Conservation (phyloP, 148 eudicot species). For the Oxyria digyna region DNA sequence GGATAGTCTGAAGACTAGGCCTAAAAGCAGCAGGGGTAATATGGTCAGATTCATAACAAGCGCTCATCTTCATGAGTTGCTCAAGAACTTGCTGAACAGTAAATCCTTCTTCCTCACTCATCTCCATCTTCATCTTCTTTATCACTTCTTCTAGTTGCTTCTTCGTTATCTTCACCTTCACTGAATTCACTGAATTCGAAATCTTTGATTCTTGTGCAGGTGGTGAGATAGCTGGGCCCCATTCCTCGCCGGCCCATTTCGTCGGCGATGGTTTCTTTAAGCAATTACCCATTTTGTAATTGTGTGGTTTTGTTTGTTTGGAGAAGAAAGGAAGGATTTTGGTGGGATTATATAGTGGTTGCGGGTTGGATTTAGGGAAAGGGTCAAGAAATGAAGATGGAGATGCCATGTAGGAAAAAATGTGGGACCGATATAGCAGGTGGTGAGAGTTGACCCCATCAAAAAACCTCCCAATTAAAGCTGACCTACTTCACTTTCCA, state of each 20-base stretch:
- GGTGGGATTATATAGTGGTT: conserved; percentile 3
- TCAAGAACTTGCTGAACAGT: conserved; percentile 27
- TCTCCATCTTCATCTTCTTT: conserved; percentile 6
- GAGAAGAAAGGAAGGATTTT: background rate
- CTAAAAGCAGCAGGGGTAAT: conserved; percentile 23
- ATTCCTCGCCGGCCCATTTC: conserved; percentile 4
- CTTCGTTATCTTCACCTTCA: conserved; percentile 34
- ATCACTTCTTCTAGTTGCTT: conserved; percentile 27
- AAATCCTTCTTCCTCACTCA: conserved; percentile 1
- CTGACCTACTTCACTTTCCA: background rate
- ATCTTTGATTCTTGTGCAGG: too few species aligned
- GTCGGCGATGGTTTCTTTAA: background rate
- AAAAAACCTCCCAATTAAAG: background rate
- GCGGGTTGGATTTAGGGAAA: background rate
- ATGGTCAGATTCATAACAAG: conserved; percentile 23
- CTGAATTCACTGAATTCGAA: conserved; percentile 1
- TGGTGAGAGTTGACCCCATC: conserved; percentile 12
- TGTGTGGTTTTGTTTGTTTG: background rate
- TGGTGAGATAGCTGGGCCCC: background rate
- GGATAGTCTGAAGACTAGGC: conserved; percentile 44
- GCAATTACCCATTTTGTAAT: background rate
- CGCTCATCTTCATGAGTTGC: conserved; percentile 23
- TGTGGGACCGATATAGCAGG: conserved; percentile 8
- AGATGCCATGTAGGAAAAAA: conserved; percentile 5
- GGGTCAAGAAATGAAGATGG: conserved; percentile 10